A percentile compares a stretch with the other conserved stretches of the same genome.
Evolutionary conservation across 176 grass and related monocot species (phyloP).

Genomic region (Chrysopogon serrulatus): DNA sequence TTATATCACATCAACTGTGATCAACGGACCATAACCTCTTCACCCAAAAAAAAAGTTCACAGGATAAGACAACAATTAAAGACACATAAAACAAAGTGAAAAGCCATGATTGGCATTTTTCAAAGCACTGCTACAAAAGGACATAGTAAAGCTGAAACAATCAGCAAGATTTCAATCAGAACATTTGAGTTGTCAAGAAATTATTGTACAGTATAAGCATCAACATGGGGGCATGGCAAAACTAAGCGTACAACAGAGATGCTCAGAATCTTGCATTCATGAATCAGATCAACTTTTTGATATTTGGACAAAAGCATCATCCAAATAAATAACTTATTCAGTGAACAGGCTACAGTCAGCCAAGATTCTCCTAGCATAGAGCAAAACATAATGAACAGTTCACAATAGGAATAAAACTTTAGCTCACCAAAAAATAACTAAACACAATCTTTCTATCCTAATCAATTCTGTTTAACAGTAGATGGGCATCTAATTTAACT

Average conservation of each 20-base stretch:
- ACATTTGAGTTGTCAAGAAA: background rate
- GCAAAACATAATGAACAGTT: background rate
- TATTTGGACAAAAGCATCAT: background rate
- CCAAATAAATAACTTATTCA: background rate
- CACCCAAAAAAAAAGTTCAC: too few relatives aligned
- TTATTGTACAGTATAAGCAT: background rate
- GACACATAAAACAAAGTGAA: background rate
- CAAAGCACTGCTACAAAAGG: background rate
- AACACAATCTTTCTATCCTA: background rate
- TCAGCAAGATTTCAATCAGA: background rate
- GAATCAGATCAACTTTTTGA: background rate
- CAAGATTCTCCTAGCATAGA: constrained; percentile 5
- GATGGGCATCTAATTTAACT: background rate
- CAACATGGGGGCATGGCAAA: background rate
- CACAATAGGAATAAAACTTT: constrained; percentile 9
- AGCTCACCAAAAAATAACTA: background rate
- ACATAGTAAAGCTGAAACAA: background rate
- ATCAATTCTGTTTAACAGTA: background rate
- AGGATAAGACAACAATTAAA: background rate
- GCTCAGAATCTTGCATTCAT: background rate
- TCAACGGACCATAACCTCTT: too few relatives aligned
- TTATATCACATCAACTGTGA: background rate
- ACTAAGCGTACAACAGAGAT: background rate
- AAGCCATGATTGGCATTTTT: background rate
- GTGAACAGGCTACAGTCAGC: background rate